Percentiles rank a stretch among this genome's conserved stretches.
Evolutionary conservation across 2,329 filamentous ascomycete species (phyloP).

Genomic region (Exophiala mesophila): DNA sequence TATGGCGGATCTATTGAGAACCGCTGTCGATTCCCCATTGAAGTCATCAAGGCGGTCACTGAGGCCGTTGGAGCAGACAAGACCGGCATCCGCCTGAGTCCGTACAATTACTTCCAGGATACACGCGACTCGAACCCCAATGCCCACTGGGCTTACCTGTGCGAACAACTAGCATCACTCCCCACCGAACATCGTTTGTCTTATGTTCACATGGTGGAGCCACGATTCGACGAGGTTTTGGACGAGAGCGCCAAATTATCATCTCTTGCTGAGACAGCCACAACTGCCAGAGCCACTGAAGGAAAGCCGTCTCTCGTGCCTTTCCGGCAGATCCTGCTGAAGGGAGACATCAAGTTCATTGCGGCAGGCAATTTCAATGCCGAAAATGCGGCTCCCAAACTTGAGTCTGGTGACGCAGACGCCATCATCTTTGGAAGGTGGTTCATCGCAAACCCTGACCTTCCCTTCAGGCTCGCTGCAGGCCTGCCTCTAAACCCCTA

Average conservation of each 20-base stretch:
- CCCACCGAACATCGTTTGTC: slow-evolving; percentile 43
- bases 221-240: slow-evolving; percentile 38
- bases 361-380: slow-evolving; percentile 51
- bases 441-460: slow-evolving; percentile 48
- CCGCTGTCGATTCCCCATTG: slow-evolving; percentile 52
- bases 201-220: slow-evolving; percentile 60
- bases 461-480: slow-evolving; percentile 41
- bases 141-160: slow-evolving; percentile 44
- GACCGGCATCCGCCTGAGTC: slow-evolving; percentile 43
- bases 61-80: slow-evolving; percentile 43
- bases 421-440: slow-evolving; percentile 45
- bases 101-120: slow-evolving; percentile 50
- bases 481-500: slow-evolving; percentile 24
- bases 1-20: slow-evolving; percentile 51
- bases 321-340: slow-evolving; percentile 40
- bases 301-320: slow-evolving; percentile 33
- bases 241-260: slow-evolving; percentile 35
- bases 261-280: slow-evolving; percentile 31
- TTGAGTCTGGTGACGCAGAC: slow-evolving; percentile 47
- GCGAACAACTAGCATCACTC: slow-evolving; percentile 37
- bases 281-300: slow-evolving; percentile 19
- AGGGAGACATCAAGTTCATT: slow-evolving; percentile 36
- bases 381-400: slow-evolving; percentile 46
- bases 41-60: slow-evolving; percentile 47
- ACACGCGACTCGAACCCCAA: slow-evolving; percentile 44